These are phyloP conservation scores for Achaetomiella virescens DNA, from an alignment of 495 filamentous ascomycete species.

Conservation along the genomic window DNA sequence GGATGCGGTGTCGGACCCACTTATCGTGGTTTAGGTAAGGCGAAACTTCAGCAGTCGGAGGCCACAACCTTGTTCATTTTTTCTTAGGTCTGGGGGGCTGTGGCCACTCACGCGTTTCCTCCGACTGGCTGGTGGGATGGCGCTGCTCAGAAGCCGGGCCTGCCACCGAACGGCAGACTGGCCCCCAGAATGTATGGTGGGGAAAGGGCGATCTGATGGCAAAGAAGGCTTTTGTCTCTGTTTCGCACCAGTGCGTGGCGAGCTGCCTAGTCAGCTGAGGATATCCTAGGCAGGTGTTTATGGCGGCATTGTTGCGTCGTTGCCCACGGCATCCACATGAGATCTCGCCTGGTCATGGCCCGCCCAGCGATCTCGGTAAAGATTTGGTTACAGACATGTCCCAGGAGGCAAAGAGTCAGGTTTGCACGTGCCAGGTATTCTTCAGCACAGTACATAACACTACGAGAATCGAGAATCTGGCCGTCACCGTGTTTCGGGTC, in stretches of 20 bases:
- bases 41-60: conserved; percentile 20
- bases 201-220: conserved; percentile 1
- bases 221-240: not conserved
- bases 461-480: too few species aligned
- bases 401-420: too few species aligned
- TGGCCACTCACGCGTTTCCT: conserved; percentile 8
- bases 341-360: too few species aligned
- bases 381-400: too few species aligned
- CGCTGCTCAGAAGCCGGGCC: too few species aligned
- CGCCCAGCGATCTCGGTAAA: too few species aligned
- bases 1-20: conserved; percentile 23
- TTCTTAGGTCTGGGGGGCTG: conserved; percentile 4
- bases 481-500: too few species aligned
- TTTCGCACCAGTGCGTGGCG: not conserved
- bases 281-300: not conserved
- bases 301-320: too few species aligned
- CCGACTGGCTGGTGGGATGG: not conserved
- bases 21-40: conserved; percentile 30
- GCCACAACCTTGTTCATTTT: conserved; percentile 11
- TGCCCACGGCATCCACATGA: not conserved
- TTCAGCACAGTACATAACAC: too few species aligned
- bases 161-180: too few species aligned
- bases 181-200: not conserved
- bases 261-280: not conserved
- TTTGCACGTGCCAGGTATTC: too few species aligned